These are phyloP conservation scores for Toxicodendron radicans DNA, from an alignment of 345 rosid genomes.

Conservation along the genomic window DNA sequence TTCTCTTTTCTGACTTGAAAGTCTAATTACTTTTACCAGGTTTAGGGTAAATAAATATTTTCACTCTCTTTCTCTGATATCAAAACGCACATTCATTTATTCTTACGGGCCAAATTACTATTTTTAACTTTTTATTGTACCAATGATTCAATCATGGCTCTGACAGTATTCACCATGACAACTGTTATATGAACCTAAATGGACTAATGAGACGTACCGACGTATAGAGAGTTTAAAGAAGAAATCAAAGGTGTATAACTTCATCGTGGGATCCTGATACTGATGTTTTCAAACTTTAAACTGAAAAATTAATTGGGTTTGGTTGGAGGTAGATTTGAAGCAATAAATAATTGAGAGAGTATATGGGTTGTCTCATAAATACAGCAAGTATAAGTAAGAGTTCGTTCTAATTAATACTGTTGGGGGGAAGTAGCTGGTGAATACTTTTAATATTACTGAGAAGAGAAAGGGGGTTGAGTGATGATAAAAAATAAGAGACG, in stretches of 20 bases:
- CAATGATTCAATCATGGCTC: constrained; percentile 39
- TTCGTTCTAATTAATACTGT: constrained; percentile 25
- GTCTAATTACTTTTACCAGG: not conserved
- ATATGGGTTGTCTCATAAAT: constrained; percentile 12
- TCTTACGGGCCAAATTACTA: not conserved
- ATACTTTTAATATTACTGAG: not conserved
- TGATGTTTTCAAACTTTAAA: constrained; percentile 5
- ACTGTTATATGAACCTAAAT: constrained; percentile 23
- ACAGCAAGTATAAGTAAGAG: constrained; percentile 20
- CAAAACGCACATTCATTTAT: not conserved
- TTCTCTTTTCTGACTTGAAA: not conserved
- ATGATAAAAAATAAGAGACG: not conserved
- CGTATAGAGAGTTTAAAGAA: not conserved
- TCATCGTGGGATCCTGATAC: constrained; percentile 7
- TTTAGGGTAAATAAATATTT: not conserved
- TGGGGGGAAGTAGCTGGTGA: constrained; percentile 7
- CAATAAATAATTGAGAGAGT: constrained; percentile 9
- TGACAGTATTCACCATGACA: constrained; percentile 25
- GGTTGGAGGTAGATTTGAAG: constrained; percentile 25
- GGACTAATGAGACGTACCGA: not conserved
- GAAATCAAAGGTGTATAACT: constrained; percentile 1
- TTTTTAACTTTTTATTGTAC: constrained; percentile 28
- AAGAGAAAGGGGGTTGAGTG: not conserved
- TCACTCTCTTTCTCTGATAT: too few species aligned
- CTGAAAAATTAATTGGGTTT: constrained; percentile 18